Evolutionary conservation across 768 basidiomycete genomes (phyloP).

Genomic region (button mushroom (Agaricus bisporus)): DNA sequence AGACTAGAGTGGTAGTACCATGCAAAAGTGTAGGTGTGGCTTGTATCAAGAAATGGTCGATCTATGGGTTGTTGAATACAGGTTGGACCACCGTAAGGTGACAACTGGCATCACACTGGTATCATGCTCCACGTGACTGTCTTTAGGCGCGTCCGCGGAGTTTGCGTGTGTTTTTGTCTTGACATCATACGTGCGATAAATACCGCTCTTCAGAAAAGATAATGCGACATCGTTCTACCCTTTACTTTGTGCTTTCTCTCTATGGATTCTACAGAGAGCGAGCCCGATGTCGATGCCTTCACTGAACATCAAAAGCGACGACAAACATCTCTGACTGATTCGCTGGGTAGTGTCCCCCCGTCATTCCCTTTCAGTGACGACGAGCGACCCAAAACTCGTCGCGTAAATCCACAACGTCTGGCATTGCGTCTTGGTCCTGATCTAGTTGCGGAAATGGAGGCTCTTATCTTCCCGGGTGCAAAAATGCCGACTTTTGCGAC

Average conservation of each 20-base stretch:
- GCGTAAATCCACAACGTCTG: slow-evolving; percentile 65
- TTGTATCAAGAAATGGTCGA: too few species aligned
- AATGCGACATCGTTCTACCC: neutral
- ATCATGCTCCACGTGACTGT: neutral
- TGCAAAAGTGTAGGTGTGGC: too few species aligned
- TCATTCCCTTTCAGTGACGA: slow-evolving; percentile 21
- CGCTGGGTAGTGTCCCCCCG: slow-evolving; percentile 18
- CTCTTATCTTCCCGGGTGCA: slow-evolving; percentile 60
- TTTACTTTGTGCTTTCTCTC: neutral
- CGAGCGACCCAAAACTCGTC: slow-evolving; percentile 37
- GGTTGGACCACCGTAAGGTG: too few species aligned
- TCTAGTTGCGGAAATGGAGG: slow-evolving; percentile 66
- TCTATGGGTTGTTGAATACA: too few species aligned
- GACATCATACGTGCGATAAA: slow-evolving; percentile 5
- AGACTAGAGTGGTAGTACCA: too few species aligned
- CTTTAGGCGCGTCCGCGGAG: slow-evolving; percentile 6
- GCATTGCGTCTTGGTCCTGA: slow-evolving; percentile 62
- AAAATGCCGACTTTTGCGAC: slow-evolving; percentile 75
- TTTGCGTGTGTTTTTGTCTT: slow-evolving; percentile 2
- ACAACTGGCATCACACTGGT: neutral
- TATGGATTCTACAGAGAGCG: neutral
- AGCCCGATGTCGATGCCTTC: slow-evolving; percentile 2
- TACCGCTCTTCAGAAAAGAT: neutral
- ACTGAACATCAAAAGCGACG: slow-evolving; percentile 15
- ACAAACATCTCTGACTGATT: slow-evolving; percentile 15